Base-by-base conservation (phyloP, 805 yeast species). In the Pichia californica region DNA sequence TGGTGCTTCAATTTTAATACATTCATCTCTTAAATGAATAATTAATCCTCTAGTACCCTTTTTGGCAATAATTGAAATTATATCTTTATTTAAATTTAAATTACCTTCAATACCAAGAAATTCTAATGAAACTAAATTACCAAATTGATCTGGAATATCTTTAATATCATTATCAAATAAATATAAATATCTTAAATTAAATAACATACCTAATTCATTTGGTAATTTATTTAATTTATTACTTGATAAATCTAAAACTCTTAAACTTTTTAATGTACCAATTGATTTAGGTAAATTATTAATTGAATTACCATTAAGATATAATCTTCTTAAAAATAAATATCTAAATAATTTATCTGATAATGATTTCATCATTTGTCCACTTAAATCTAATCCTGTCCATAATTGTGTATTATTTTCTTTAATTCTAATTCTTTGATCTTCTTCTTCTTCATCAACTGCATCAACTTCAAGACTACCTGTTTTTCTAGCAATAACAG, bases 81-180 rank as follows among this genome's bases (percentile, higher is more conserved):
- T 62, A 19, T 73, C 76, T 44, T 73, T 69, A 54, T 83, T 83
- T 57, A 93, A 69, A 32, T 57, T 50, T 3, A 94, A 86, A 60
- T 93, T 93, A 2, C 99, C 99, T 63, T 91, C 97, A 36, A 91
- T 71, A 29, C 99, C 99, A 40, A 93, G 66, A 59, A 91, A 83
- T 52, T 86, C 83, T 51, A 93, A 72, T 53, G 87, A 91, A 60
- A 79, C 83, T 46, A 94, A 68, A 53, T 79, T 82, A 23, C 98
- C 96, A 62, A 93, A 80, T 59, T 84, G 93, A 62, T 67, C 72
- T 2, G 99, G 99, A 49, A 93, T 67, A 1, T 77, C 74, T 41
- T 72, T 69, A 51, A 93, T 69, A 60, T 81, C 76, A 64, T 93
- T 93, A 63, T 93, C 97, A 66, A 93, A 91, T 43, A 88, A 70